Evolutionary conservation across 345 rosid species (phyloP).

Genomic region (Rhodamnia rubescens): DNA sequence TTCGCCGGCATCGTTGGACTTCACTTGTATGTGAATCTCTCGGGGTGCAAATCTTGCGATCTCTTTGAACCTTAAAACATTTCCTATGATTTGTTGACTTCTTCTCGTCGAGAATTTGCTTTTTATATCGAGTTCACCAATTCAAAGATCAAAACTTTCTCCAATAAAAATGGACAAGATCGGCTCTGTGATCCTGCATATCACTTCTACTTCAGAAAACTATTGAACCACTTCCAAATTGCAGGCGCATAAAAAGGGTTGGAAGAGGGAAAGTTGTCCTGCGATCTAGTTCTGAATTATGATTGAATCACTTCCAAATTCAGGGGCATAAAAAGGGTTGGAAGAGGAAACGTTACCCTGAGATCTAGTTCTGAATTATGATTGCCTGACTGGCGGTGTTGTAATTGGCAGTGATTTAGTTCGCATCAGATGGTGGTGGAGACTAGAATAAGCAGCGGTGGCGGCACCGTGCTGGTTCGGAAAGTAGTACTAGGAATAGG

Average conservation of each 20-base stretch:
- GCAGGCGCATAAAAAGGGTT: not conserved
- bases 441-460: not conserved
- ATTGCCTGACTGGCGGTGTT: not conserved
- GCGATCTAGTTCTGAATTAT: no score
- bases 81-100: not conserved
- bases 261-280: not conserved
- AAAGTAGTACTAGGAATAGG: constrained; percentile 55
- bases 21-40: not conserved
- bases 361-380: not conserved
- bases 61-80: not conserved
- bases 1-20: not conserved
- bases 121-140: not conserved
- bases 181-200: not conserved
- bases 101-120: not conserved
- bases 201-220: not conserved
- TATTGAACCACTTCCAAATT: not conserved
- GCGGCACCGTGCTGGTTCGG: constrained; percentile 13
- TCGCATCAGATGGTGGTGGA: not conserved
- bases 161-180: not conserved
- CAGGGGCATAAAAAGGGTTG: not conserved
- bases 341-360: not conserved
- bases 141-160: not conserved
- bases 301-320: not conserved
- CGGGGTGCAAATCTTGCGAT: not conserved
- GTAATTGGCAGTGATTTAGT: not conserved